Conservation (phyloP, 345 rosid genomes). For the Geranium rotundifolium region DNA sequence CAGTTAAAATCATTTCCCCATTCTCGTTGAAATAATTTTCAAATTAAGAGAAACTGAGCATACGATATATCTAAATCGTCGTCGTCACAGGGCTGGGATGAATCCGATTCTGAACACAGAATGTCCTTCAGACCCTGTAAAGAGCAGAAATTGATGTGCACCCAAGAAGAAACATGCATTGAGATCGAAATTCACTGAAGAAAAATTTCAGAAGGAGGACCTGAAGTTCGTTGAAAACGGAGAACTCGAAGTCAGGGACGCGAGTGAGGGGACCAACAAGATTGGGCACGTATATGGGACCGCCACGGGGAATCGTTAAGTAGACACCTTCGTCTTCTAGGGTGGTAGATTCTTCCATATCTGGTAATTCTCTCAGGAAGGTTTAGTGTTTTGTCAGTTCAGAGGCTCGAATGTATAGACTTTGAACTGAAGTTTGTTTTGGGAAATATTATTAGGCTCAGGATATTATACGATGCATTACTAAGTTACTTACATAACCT, state of each 20-base stretch:
- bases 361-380: neutral
- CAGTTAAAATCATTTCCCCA: neutral
- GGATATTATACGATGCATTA: no score
- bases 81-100: slow-evolving; percentile 9
- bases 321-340: slow-evolving; percentile 3
- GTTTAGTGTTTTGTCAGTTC: neutral
- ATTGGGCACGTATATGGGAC: slow-evolving; percentile 38
- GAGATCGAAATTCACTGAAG: neutral
- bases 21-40: neutral
- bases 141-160: neutral
- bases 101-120: slow-evolving; percentile 17
- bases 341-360: neutral
- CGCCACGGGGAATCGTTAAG: slow-evolving; percentile 30
- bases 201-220: slow-evolving; percentile 7
- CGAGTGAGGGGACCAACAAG: slow-evolving; percentile 33
- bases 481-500: no score
- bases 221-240: slow-evolving; percentile 27
- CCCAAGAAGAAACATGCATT: neutral
- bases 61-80: slow-evolving; percentile 27
- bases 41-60: neutral
- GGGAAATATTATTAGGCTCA: no score
- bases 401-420: neutral
- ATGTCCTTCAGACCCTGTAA: slow-evolving; percentile 28
- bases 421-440: no score
- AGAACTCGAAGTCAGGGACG: slow-evolving; percentile 30